A percentile compares a stretch with the other conserved stretches of the same genome.
Evolutionary conservation across 2,329 filamentous ascomycete species (phyloP).

Genomic region (Fusarium sp.): DNA sequence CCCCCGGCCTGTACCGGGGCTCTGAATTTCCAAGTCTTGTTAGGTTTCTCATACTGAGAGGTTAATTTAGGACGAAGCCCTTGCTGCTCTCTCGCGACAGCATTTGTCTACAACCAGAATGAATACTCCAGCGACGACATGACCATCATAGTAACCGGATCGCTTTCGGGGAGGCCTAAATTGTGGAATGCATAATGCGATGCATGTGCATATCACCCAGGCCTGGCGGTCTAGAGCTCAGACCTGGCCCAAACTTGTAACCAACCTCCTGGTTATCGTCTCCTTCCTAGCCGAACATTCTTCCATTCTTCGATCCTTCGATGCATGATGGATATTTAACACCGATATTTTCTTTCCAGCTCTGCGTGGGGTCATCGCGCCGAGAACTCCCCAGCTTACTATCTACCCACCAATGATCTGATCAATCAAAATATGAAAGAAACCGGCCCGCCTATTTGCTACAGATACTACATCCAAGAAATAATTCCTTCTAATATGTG

Average conservation of each 20-base stretch:
- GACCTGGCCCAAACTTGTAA: constrained; percentile 8
- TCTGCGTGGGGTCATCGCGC: constrained; percentile 11
- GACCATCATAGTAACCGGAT: not conserved
- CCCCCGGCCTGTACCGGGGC: constrained; percentile 31
- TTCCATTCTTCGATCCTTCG: constrained; percentile 2
- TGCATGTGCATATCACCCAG: constrained; percentile 1
- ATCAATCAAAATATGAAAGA: not conserved
- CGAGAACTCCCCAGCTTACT: not conserved
- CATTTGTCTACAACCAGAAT: not conserved
- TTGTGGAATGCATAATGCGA: constrained; percentile 11
- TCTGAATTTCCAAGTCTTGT: constrained; percentile 20
- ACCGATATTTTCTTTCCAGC: not conserved
- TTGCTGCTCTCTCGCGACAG: not conserved
- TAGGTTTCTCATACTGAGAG: constrained; percentile 18
- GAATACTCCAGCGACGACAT: not conserved
- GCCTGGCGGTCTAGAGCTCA: constrained; percentile 1
- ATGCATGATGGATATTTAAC: not conserved
- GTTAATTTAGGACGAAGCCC: constrained; percentile 1
- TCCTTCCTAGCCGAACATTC: constrained; percentile 2
- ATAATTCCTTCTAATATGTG: not conserved
- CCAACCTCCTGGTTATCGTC: constrained; percentile 2
- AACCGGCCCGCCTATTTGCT: not conserved
- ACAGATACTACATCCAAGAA: not conserved
- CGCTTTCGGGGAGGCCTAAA: not conserved
- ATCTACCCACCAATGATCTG: not conserved